Conservation (phyloP, 306 rosid genomes). For the Vigna angularis region DNA sequence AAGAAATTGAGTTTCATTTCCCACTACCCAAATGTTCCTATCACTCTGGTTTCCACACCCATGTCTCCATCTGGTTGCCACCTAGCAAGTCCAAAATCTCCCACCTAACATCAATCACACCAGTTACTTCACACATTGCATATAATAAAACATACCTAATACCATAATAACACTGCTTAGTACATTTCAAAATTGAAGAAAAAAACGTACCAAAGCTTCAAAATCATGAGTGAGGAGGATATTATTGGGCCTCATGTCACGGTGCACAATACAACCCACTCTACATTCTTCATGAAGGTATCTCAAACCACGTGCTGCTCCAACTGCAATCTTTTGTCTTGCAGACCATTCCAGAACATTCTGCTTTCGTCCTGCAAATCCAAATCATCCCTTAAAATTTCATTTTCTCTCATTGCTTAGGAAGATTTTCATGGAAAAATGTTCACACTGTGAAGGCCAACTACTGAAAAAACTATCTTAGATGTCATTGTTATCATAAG, state of each 20-base stretch:
- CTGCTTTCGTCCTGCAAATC: conserved; percentile 65
- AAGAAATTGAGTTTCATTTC: conserved; percentile 10
- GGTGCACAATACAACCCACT: conserved; percentile 99
- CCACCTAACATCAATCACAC: conserved; percentile 67
- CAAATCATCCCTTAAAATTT: conserved; percentile 21
- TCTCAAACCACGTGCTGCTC: conserved; percentile 98
- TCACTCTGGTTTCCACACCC: conserved; percentile 93
- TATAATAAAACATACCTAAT: conserved; percentile 26
- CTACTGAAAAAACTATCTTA: background rate
- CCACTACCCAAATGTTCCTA: conserved; percentile 90
- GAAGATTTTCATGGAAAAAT: too few relatives aligned
- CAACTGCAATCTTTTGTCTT: conserved; percentile 82
- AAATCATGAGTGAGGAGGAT: conserved; percentile 98
- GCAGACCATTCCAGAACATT: conserved; percentile 77
- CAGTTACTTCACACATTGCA: conserved; percentile 10
- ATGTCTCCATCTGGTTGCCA: conserved; percentile 96
- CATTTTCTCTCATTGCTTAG: background rate
- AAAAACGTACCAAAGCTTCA: conserved; percentile 81
- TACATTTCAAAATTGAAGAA: conserved; percentile 10
- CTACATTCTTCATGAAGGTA: conserved; percentile 99
- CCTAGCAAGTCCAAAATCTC: conserved; percentile 99
- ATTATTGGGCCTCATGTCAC: conserved; percentile 94
- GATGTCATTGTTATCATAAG: background rate
- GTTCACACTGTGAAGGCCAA: too few relatives aligned
- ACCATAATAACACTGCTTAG: background rate